phyloP scores from a whole-genome alignment of 192 early-diverging fungal genomes.

The Phlyctochytrium planicorne region DNA sequence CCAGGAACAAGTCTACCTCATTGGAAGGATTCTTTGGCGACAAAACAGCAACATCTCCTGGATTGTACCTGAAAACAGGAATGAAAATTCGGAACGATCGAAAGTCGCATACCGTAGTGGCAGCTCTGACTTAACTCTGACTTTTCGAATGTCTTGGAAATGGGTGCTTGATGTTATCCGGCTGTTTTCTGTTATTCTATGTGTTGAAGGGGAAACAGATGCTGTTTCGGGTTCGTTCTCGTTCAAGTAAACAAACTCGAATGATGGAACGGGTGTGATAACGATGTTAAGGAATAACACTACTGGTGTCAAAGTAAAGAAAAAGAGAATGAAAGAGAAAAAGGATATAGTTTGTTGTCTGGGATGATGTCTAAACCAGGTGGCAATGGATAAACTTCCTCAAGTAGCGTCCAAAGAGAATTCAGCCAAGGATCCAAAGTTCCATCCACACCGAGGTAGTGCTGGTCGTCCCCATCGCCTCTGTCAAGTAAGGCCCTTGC shows the following conservation, averaged over 20 bases:
- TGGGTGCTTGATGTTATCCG: constrained; percentile 76
- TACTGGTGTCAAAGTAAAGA: not conserved
- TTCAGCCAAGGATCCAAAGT: constrained; percentile 86
- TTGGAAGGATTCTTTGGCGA: constrained; percentile 66
- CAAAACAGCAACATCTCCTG: constrained; percentile 82
- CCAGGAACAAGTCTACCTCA: constrained; percentile 72
- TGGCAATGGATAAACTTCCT: constrained; percentile 63
- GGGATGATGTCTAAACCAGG: constrained; percentile 51
- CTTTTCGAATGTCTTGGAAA: constrained; percentile 91
- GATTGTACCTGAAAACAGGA: constrained; percentile 48
- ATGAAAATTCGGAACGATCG: too few species aligned
- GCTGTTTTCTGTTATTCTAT: constrained; percentile 45
- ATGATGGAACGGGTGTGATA: not conserved
- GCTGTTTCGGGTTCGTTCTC: not conserved
- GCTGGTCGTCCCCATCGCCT: constrained; percentile 95
- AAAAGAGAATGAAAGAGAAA: not conserved
- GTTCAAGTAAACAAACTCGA: constrained; percentile 2
- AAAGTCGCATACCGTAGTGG: too few species aligned
- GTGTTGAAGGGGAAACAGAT: not conserved
- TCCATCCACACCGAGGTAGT: constrained; percentile 89
- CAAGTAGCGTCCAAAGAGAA: constrained; percentile 68
- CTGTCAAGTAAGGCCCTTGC: constrained; percentile 64
- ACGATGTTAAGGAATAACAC: not conserved
- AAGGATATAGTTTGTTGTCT: constrained; percentile 27
- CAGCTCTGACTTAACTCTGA: too few species aligned